Conservation (phyloP, 257 asterid species). For the Solanum lignicaule region DNA sequence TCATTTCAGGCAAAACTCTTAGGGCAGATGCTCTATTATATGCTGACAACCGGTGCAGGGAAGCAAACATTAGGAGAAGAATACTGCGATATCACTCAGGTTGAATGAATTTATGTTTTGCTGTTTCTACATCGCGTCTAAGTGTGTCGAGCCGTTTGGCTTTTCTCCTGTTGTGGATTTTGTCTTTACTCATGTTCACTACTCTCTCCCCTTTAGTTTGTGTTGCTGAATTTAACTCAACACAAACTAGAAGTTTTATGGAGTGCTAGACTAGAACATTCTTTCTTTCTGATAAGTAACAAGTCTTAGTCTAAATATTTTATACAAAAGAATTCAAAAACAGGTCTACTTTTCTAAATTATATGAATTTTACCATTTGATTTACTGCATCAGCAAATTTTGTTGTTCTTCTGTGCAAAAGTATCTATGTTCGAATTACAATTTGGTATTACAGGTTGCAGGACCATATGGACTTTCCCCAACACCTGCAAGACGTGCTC, state of each 20-base stretch:
- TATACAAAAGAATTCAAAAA: neutral
- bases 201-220: neutral
- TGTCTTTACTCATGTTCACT: neutral
- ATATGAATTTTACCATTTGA: neutral
- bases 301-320: neutral
- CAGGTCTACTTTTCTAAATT: neutral
- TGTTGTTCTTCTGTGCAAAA: neutral
- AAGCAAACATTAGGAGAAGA: constrained; percentile 97
- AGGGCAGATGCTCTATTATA: constrained; percentile 93
- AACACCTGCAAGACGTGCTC: constrained; percentile 90
- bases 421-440: neutral
- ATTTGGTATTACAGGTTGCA: constrained; percentile 48
- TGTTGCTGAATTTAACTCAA: neutral
- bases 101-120: constrained; percentile 9
- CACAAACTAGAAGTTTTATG: neutral
- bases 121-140: neutral
- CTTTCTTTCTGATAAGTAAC: neutral
- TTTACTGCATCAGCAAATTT: neutral
- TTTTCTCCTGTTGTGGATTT: neutral
- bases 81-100: constrained; percentile 95
- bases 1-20: constrained; percentile 68
- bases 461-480: constrained; percentile 89
- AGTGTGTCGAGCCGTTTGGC: neutral
- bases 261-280: neutral
- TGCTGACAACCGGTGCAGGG: constrained; percentile 92